phyloP scores from a whole-genome alignment of 2,329 filamentous ascomycete species.

The Westerdykella aurantiaca region DNA sequence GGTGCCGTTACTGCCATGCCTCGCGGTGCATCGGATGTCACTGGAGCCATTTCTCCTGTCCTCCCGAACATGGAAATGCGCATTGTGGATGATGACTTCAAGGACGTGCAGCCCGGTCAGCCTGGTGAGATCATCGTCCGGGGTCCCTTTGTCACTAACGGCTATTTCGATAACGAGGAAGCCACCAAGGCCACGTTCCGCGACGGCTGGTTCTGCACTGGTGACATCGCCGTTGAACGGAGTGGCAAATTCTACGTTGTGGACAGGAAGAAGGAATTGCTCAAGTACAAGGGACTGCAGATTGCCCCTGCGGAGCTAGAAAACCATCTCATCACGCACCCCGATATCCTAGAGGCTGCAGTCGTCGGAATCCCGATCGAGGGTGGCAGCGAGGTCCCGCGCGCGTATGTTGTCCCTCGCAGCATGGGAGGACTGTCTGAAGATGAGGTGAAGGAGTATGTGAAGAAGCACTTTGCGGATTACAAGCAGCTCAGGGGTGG shows the following conservation, averaged over 20 bases:
- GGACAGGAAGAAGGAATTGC: slow-evolving; percentile 51
- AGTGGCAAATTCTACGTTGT: slow-evolving; percentile 80
- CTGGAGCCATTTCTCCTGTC: slow-evolving; percentile 13
- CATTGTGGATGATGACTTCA: slow-evolving; percentile 10
- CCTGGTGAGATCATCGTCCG: slow-evolving; percentile 56
- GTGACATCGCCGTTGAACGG: slow-evolving; percentile 70
- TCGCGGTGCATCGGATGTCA: slow-evolving; percentile 9
- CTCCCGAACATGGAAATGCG: slow-evolving; percentile 15
- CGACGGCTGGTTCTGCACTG: slow-evolving; percentile 81
- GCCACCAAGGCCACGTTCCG: slow-evolving; percentile 61
- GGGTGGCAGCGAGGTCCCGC: slow-evolving; percentile 45
- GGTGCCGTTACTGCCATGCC: slow-evolving; percentile 12
- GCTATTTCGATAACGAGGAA: slow-evolving; percentile 65
- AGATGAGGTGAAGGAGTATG: slow-evolving; percentile 46
- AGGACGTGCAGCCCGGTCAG: slow-evolving; percentile 55
- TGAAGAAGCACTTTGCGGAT: slow-evolving; percentile 60
- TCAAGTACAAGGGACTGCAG: slow-evolving; percentile 35
- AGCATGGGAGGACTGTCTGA: slow-evolving; percentile 14
- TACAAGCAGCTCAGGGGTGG: slow-evolving; percentile 63
- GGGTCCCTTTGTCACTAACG: slow-evolving; percentile 70
- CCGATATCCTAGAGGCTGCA: slow-evolving; percentile 36
- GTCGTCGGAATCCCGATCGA: slow-evolving; percentile 32
- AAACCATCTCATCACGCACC: slow-evolving; percentile 31
- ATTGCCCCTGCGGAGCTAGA: slow-evolving; percentile 41
- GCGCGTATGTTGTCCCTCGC: slow-evolving; percentile 53